phyloP scores from a whole-genome alignment of 805 yeast genomes.

The Wickerhamomyces kurtzmanii region DNA sequence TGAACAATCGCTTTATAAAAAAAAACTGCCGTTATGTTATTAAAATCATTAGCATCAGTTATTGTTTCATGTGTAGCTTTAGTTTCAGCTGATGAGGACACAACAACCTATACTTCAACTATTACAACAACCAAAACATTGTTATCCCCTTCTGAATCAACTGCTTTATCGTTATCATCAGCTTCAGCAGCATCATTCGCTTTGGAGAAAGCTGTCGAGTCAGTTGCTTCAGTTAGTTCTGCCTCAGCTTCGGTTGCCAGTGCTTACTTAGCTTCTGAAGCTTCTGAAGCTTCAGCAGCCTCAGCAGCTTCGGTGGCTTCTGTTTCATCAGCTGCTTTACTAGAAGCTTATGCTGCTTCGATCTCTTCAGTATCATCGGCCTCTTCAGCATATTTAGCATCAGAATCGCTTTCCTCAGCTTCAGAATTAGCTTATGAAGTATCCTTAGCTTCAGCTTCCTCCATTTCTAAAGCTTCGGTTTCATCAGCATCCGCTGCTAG shows the following conservation, averaged over 20 bases:
- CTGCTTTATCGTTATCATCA: constrained; percentile 12
- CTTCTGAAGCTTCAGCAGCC: constrained; percentile 17
- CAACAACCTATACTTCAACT: constrained; percentile 27
- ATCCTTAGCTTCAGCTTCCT: constrained; percentile 12
- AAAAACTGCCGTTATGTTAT: constrained; percentile 3
- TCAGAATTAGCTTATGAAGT: constrained; percentile 15
- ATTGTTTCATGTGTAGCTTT: constrained; percentile 14
- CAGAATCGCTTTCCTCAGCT: constrained; percentile 8
- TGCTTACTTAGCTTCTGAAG: constrained; percentile 10
- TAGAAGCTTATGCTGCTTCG: constrained; percentile 12
- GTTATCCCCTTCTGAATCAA: constrained; percentile 10
- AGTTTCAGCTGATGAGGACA: constrained; percentile 23
- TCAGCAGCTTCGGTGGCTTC: constrained; percentile 10
- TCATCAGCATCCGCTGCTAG: constrained; percentile 13
- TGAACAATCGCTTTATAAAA: background rate
- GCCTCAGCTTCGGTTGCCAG: constrained; percentile 10
- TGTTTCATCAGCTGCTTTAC: constrained; percentile 12
- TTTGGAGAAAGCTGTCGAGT: constrained; percentile 11
- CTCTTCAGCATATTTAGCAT: constrained; percentile 11
- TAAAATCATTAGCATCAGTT: constrained; percentile 13
- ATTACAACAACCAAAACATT: constrained; percentile 22
- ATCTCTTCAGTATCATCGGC: constrained; percentile 13
- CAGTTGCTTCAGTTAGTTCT: constrained; percentile 12
- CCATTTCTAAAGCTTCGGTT: constrained; percentile 14
- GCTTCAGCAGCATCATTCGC: constrained; percentile 9